These are phyloP conservation scores for Vanilla planifolia DNA, from an alignment of 106 monocot genomes.

Conservation along the genomic window DNA sequence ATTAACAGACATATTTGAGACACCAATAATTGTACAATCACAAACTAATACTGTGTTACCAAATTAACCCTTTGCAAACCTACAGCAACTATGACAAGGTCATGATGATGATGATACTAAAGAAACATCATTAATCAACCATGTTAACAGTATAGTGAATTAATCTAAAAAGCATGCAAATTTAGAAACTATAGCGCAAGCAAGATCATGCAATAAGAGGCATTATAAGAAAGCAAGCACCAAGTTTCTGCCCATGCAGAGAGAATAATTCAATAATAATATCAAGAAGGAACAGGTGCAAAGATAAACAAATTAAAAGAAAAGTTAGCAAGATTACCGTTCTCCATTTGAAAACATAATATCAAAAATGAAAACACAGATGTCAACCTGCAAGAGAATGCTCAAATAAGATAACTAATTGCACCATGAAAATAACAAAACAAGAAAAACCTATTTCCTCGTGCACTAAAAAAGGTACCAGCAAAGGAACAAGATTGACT, in stretches of 20 bases:
- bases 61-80: too few species aligned
- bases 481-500: too few species aligned
- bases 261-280: background rate
- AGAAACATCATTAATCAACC: background rate
- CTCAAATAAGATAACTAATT: background rate
- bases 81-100: too few species aligned
- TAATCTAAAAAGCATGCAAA: too few species aligned
- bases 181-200: too few species aligned
- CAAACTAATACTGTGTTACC: too few species aligned
- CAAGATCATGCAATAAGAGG: background rate
- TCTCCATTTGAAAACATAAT: constrained; percentile 75
- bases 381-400: constrained; percentile 76
- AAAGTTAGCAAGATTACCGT: constrained; percentile 34
- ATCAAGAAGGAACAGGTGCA: background rate
- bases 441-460: too few species aligned
- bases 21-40: background rate
- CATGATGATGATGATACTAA: too few species aligned
- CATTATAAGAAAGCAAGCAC: background rate
- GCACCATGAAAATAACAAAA: too few species aligned
- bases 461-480: too few species aligned
- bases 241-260: background rate
- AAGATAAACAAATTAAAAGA: background rate
- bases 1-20: too few species aligned
- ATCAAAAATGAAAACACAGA: constrained; percentile 95
- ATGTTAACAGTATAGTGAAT: background rate